Conservation (phyloP, 192 early-diverging fungal genomes). For the Coemansia sp. region DNA sequence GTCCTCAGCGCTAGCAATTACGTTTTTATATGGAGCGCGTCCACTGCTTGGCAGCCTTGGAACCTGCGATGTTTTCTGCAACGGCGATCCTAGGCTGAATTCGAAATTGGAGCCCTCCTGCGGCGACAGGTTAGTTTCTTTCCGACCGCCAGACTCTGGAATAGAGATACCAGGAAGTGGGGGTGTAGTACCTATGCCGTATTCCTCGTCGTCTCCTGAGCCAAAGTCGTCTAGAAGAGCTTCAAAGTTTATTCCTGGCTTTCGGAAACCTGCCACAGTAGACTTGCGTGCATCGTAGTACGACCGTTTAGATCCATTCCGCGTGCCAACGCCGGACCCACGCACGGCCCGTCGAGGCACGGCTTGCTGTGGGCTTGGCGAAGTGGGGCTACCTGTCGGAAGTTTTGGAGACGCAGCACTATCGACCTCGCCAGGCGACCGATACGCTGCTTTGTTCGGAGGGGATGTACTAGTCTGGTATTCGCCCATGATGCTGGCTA, state of each 20-base stretch:
- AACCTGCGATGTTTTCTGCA: conserved; percentile 24
- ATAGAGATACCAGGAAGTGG: background rate
- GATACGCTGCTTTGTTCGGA: background rate
- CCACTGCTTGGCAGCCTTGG: conserved; percentile 18
- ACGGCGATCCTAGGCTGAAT: conserved; percentile 24
- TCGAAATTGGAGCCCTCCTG: conserved; percentile 6
- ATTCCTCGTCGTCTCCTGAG: conserved; percentile 14
- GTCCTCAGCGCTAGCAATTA: background rate
- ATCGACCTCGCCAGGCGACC: background rate
- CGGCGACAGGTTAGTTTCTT: conserved; percentile 11
- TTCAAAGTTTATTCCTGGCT: conserved; percentile 54
- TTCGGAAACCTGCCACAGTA: conserved; percentile 37
- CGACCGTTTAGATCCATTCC: conserved; percentile 21
- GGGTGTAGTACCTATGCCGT: background rate
- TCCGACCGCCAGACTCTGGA: background rate
- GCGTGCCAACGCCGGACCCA: background rate
- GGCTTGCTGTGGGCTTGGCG: background rate
- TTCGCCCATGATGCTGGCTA: conserved; percentile 57
- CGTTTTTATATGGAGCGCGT: conserved; percentile 15
- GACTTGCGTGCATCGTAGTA: conserved; percentile 47
- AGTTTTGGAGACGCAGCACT: background rate
- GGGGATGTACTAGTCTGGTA: conserved; percentile 27
- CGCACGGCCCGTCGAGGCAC: conserved; percentile 1
- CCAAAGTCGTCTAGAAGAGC: conserved; percentile 42
- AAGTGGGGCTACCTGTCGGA: background rate